Evolutionary conservation across 768 basidiomycete genomes (phyloP), one percentile per base, ranked within the genome.

Genomic region (Cystofilobasidium capitatum): DNA sequence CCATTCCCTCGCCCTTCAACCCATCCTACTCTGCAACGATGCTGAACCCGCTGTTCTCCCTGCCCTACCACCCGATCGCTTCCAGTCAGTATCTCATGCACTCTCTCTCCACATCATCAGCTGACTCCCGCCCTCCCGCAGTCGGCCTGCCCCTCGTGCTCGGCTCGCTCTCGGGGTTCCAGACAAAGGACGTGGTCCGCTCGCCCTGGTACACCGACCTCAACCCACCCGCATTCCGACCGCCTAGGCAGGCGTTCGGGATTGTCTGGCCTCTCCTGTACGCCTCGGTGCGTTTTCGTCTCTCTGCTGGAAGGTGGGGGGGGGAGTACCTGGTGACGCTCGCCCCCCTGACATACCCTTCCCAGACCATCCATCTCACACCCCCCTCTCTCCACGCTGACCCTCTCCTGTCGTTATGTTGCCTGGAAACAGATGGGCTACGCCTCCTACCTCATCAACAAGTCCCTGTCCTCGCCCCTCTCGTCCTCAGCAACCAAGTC

Each of bases 371-470:
- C 16, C 35, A n/a, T 36, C 49, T 35, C 29, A 26, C 35, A 13
- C n/a, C 33, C 31, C 29, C 29, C 31, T 35, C 42, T 39, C 39
- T 26, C 31, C 33, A 35, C n/a, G n/a, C 35, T 62, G 47, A 54
- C 24, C 31, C n/a, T 54, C 9, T 20, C 58, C 29, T 2, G 14
- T 40, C 45, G 16, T n/a, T 37, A 12, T 40, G 44, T 60, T 39
- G 20, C 8, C 16, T 35, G 29, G 35, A 8, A 40, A 45, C 36
- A 69, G 10, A 85, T 87, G 84, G 86, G 86, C 26, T 86, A 82
- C 72, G 85, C 85, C 10, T 85, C 84, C 9, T 83, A 86, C 74
- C 73, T 87, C 33, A 82, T 84, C 3, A 82, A 82, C 40, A 80
- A 81, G 70, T 78, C 58, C 39, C 24, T 24, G 35, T 24, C 4